Percentiles rank a stretch among this genome's conserved stretches.
Evolutionary conservation across 805 yeast species (phyloP).

Genomic region (Scheffersomyces lignosus): DNA sequence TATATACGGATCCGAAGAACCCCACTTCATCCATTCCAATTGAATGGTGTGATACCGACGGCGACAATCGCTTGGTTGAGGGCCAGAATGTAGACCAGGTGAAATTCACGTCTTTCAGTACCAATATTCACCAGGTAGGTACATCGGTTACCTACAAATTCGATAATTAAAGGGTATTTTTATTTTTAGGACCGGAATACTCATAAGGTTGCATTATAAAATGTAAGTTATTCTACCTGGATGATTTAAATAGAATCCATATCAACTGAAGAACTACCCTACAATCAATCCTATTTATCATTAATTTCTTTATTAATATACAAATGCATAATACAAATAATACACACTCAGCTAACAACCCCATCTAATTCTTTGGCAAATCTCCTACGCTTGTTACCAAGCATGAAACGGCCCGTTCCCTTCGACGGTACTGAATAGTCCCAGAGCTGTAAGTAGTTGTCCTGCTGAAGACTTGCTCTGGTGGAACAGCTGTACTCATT

Average conservation of each 20-base stretch:
- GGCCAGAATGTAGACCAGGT: slow-evolving; percentile 63
- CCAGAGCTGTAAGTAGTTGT: slow-evolving; percentile 49
- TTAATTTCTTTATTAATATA: too few species aligned
- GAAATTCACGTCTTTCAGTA: slow-evolving; percentile 64
- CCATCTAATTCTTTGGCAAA: slow-evolving; percentile 42
- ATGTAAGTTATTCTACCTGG: too few species aligned
- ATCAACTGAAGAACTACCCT: too few species aligned
- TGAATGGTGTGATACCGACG: slow-evolving; percentile 78
- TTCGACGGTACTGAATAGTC: slow-evolving; percentile 37
- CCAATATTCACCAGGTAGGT: slow-evolving; percentile 68
- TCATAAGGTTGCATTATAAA: too few species aligned
- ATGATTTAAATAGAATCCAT: too few species aligned
- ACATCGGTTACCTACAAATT: slow-evolving; percentile 64
- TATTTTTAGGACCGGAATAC: too few species aligned
- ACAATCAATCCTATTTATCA: too few species aligned
- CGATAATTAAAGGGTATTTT: slow-evolving; percentile 11
- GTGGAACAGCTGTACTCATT: slow-evolving; percentile 28
- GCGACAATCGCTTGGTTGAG: slow-evolving; percentile 54
- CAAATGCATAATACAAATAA: too few species aligned
- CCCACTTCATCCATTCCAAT: slow-evolving; percentile 58
- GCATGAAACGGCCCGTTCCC: slow-evolving; percentile 52
- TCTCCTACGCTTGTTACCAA: slow-evolving; percentile 48
- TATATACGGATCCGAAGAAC: slow-evolving; percentile 65
- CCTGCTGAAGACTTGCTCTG: slow-evolving; percentile 34
- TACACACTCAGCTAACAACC: too few species aligned